Base-by-base conservation (phyloP, 306 rosid species). In the Gastrolobium villosum region DNA sequence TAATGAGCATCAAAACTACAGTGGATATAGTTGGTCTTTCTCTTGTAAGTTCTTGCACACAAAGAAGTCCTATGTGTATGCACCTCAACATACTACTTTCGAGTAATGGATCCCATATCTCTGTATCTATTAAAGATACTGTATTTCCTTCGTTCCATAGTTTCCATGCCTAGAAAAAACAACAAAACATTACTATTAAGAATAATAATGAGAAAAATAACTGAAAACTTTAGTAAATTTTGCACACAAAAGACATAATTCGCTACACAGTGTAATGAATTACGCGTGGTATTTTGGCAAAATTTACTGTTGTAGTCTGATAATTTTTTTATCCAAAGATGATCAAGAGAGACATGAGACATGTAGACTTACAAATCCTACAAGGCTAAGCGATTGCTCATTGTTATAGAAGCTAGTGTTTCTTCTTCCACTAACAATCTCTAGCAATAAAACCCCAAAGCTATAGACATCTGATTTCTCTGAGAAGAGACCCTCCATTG, bases 381-480 rank as follows among this genome's bases (percentile, higher is more conserved):
- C 52, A 11, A 82, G 86, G 31, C 82, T 77, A 10, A 82, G 79
- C 2, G 82, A 64, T 4, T 71, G 48, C 3, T 82, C 70, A 26
- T 40, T 15, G n/a, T 71, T 59, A 54, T 75, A 28, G 64, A 75
- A 82, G 57, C 82, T 82, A 31, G 76, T 67, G 26, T 82, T 82
- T 77, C 79, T 82, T 44, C 79, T 20, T 15, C 86, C 86, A 0
- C 79, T 82, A 5, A 82, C 82, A 64, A 82, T 64, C 65, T 82
- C 86, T 45, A 82, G 44, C 15, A 77, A 39, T 10, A 82, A 77
- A 50, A 82, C 86, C 2, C 82, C 86, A 46, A 82, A 77, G 15
- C 86, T 77, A 31, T 77, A 82, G 1, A 82, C 82, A 72, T 82
- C 82, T 54, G 79, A 82, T 56, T 82, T 82, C n/a, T 82, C 86